Evolutionary conservation across 2,329 filamentous ascomycete genomes (phyloP).

Genomic region (Diaporthe vaccinii): DNA sequence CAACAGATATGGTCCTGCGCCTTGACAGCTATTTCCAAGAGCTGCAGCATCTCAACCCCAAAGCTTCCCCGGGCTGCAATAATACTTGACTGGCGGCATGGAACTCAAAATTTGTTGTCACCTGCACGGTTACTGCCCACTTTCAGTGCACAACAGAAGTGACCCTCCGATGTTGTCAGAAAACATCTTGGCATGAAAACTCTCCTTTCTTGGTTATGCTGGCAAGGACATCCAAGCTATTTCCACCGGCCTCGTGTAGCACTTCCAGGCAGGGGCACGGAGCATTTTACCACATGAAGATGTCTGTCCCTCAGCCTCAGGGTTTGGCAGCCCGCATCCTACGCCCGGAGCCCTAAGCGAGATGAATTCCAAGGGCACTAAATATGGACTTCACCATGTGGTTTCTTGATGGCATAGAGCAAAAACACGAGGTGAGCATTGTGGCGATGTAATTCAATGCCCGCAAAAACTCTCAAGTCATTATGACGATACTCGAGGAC

Average conservation of each 20-base stretch:
- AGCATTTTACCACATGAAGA: slow-evolving; percentile 6
- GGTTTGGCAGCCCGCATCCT: background rate
- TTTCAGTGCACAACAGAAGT: background rate
- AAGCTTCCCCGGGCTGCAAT: background rate
- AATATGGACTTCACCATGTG: background rate
- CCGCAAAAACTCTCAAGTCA: background rate
- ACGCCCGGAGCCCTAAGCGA: background rate
- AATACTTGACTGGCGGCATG: no score
- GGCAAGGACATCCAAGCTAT: slow-evolving; percentile 18
- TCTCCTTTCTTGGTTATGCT: background rate
- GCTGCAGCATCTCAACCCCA: background rate
- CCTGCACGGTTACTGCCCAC: background rate
- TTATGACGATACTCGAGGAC: background rate
- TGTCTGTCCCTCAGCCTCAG: background rate
- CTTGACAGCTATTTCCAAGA: background rate
- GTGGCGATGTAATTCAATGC: background rate
- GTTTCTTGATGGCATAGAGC: background rate
- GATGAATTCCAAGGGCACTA: slow-evolving; percentile 2
- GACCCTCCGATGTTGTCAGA: background rate
- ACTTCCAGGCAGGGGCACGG: background rate
- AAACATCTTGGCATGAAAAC: background rate
- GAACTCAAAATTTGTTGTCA: background rate
- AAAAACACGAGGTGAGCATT: slow-evolving; percentile 6
- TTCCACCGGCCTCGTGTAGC: background rate
- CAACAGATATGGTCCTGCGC: background rate